Percentiles rank a stretch among this genome's conserved stretches.
phyloP scores from a whole-genome alignment of 768 basidiomycete genomes.

The Kwoniella pini region DNA sequence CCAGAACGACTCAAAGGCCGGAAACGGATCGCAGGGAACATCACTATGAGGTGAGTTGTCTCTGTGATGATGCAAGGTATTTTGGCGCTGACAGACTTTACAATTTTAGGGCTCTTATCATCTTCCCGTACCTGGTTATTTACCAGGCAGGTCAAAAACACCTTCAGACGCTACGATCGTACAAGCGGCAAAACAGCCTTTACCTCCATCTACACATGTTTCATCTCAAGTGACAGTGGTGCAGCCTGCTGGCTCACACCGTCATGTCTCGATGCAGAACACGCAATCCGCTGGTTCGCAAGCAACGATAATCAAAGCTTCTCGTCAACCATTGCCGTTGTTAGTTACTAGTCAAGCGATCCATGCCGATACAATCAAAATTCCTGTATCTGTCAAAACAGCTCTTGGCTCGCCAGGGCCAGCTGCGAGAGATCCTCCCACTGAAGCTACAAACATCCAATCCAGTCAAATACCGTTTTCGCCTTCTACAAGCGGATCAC shows the following conservation, averaged over 20 bases:
- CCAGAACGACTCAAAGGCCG: too few relatives aligned
- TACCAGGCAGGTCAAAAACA: not conserved
- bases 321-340: conserved; percentile 8
- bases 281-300: not conserved
- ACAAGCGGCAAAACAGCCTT: conserved; percentile 10
- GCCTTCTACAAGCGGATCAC: not conserved
- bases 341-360: not conserved
- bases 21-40: not conserved
- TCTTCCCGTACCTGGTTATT: conserved; percentile 1
- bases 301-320: conserved; percentile 5
- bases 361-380: not conserved
- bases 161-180: conserved; percentile 4
- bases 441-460: conserved; percentile 1
- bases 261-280: not conserved
- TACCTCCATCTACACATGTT: conserved; percentile 1
- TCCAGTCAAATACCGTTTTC: not conserved
- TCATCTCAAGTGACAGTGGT: not conserved
- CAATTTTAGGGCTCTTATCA: conserved; percentile 7
- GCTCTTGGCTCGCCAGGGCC: not conserved
- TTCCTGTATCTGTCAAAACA: conserved; percentile 6
- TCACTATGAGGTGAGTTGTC: conserved; percentile 6
- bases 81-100: too few relatives aligned
- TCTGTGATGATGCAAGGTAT: too few relatives aligned
- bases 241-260: not conserved
- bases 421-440: not conserved